phyloP scores from a whole-genome alignment of 1,284 basidiomycete genomes.

The Moniliophthora roreri region DNA sequence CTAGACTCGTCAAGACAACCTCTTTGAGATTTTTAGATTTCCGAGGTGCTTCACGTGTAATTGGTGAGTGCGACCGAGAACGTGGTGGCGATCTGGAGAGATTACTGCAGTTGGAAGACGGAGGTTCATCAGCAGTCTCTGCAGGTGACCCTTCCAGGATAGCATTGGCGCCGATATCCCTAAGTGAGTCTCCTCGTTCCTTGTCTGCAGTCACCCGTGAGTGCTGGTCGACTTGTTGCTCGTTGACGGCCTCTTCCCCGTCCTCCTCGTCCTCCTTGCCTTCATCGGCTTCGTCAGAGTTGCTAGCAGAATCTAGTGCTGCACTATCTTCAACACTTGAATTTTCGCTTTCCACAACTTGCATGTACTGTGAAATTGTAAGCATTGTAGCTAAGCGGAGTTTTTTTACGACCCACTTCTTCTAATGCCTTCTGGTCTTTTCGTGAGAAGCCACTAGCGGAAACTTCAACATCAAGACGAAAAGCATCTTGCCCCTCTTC shows the following conservation, averaged over 20 bases:
- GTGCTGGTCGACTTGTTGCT: constrained; percentile 23
- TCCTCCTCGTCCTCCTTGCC: constrained; percentile 38
- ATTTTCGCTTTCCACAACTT: constrained; percentile 45
- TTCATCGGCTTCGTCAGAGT: constrained; percentile 28
- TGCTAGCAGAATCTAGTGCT: constrained; percentile 24
- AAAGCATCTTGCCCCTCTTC: constrained; percentile 53
- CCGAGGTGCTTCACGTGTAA: constrained; percentile 28
- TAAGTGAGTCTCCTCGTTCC: constrained; percentile 18
- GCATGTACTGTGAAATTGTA: constrained; percentile 53
- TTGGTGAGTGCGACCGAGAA: constrained; percentile 42
- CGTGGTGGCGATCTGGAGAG: constrained; percentile 46
- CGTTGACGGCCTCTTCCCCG: constrained; percentile 27
- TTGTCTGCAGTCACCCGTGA: constrained; percentile 19
- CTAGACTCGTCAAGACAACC: constrained; percentile 64
- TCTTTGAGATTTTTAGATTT: constrained; percentile 42
- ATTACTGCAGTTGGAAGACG: constrained; percentile 18
- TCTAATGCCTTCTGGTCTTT: constrained; percentile 82
- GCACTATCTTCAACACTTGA: constrained; percentile 23
- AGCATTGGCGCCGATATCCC: not conserved
- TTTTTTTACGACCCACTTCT: constrained; percentile 54
- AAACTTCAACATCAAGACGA: constrained; percentile 84
- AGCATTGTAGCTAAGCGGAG: constrained; percentile 16
- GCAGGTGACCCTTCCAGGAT: not conserved
- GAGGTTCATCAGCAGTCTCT: not conserved
- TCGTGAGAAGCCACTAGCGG: constrained; percentile 88